Conservation (phyloP, 2,329 filamentous ascomycete genomes). For the Penicillium frequentans region DNA sequence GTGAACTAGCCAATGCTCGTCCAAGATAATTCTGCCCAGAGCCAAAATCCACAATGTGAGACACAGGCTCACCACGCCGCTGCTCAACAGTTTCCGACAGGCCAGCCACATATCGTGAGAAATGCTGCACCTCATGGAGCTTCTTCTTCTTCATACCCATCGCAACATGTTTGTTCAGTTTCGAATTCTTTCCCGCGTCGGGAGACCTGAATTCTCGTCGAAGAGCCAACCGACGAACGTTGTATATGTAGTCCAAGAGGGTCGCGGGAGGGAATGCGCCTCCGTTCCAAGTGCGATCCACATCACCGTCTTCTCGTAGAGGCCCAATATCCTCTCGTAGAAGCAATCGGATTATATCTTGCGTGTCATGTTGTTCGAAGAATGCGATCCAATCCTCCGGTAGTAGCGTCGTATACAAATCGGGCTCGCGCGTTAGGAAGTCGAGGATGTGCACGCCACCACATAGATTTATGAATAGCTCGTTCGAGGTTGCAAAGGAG, state of each 20-base stretch:
- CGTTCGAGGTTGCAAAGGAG: conserved; percentile 70
- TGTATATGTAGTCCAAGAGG: conserved; percentile 70
- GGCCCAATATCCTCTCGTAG: conserved; percentile 71
- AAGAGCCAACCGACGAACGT: conserved; percentile 70
- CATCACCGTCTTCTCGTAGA: conserved; percentile 25
- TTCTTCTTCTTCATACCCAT: conserved; percentile 97
- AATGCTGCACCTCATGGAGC: conserved; percentile 86
- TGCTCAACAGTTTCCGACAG: conserved; percentile 59
- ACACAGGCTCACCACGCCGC: conserved; percentile 55
- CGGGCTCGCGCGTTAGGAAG: conserved; percentile 84
- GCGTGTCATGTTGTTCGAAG: conserved; percentile 68
- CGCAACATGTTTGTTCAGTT: conserved; percentile 68
- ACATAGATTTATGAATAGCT: conserved; percentile 82
- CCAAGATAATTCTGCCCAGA: conserved; percentile 97
- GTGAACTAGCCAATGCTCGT: conserved; percentile 76
- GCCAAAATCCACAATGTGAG: conserved; percentile 92
- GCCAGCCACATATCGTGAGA: conserved; percentile 78
- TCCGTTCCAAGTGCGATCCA: conserved; percentile 41
- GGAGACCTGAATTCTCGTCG: conserved; percentile 57
- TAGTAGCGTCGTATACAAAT: conserved; percentile 75
- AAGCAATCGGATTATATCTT: conserved; percentile 76
- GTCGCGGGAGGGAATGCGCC: conserved; percentile 50
- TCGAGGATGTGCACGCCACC: conserved; percentile 97
- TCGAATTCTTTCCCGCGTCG: conserved; percentile 32
- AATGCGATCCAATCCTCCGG: conserved; percentile 80